Conservation (phyloP, 2,329 filamentous ascomycete species). For the Fusarium incarnatum region DNA sequence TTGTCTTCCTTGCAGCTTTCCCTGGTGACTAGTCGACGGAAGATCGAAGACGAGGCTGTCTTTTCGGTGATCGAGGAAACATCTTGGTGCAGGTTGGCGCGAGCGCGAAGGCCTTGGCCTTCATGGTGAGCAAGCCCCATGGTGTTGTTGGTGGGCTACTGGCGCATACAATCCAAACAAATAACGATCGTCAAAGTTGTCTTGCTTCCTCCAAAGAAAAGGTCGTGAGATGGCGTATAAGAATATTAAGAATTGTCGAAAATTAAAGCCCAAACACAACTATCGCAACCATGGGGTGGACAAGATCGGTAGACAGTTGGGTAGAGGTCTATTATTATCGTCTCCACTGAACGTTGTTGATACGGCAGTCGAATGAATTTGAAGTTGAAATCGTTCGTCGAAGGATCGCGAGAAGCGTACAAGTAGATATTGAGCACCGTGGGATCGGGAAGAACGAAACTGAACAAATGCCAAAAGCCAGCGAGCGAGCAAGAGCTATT, state of each 20-base stretch:
- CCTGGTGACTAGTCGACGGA: slow-evolving; percentile 39
- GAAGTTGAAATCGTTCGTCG: slow-evolving; percentile 39
- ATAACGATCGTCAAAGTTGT: slow-evolving; percentile 13
- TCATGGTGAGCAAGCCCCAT: slow-evolving; percentile 39
- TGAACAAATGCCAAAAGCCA: slow-evolving; percentile 36
- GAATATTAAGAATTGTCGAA: slow-evolving; percentile 39
- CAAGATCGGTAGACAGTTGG: slow-evolving; percentile 14
- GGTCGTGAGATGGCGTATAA: slow-evolving; percentile 9
- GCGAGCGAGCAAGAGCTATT: slow-evolving; percentile 34
- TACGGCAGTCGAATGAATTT: slow-evolving; percentile 25
- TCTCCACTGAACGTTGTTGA: slow-evolving; percentile 24
- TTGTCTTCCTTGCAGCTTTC: slow-evolving; percentile 47
- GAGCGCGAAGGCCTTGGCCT: slow-evolving; percentile 45
- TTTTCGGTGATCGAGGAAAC: slow-evolving; percentile 10
- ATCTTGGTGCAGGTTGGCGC: slow-evolving; percentile 43
- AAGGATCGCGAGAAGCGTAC: slow-evolving; percentile 28
- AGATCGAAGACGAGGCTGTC: slow-evolving; percentile 23
- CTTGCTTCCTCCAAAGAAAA: slow-evolving; percentile 24
- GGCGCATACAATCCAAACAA: slow-evolving; percentile 31
- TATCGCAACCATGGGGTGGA: slow-evolving; percentile 38
- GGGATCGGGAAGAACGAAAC: slow-evolving; percentile 13
- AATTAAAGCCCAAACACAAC: slow-evolving; percentile 34
- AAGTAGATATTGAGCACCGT: slow-evolving; percentile 24
- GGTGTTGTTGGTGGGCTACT: slow-evolving; percentile 13
- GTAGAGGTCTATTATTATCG: slow-evolving; percentile 21